These are phyloP conservation scores for Penicillium desertorum DNA, from an alignment of 495 filamentous ascomycete genomes.

Conservation along the genomic window DNA sequence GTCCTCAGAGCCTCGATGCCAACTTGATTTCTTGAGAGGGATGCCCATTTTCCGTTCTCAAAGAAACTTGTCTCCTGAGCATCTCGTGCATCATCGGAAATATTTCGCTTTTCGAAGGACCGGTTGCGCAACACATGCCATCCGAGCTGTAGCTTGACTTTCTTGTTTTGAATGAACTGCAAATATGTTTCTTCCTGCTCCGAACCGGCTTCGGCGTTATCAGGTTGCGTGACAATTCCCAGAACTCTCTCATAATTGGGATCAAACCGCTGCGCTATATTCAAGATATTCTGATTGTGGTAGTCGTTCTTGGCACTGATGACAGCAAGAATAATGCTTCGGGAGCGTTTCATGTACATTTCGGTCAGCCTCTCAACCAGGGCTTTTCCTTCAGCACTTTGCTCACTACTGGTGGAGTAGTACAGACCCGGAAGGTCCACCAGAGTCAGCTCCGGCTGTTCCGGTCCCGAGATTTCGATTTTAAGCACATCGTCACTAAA, in stretches of 20 bases:
- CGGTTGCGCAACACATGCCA: constrained; percentile 71
- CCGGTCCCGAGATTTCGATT: constrained; percentile 60
- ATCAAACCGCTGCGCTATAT: constrained; percentile 22
- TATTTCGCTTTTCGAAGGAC: constrained; percentile 38
- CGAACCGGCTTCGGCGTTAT: constrained; percentile 29
- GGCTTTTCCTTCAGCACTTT: constrained; percentile 1
- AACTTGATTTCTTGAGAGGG: constrained; percentile 21
- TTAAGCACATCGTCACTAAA: constrained; percentile 59
- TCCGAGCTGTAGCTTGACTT: constrained; percentile 61
- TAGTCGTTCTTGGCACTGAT: constrained; percentile 54
- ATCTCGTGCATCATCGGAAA: constrained; percentile 31
- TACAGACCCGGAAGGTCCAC: constrained; percentile 68
- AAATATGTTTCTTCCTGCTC: constrained; percentile 52
- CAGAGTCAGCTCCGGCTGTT: constrained; percentile 60
- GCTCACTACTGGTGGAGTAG: constrained; percentile 41
- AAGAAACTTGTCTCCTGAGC: constrained; percentile 36
- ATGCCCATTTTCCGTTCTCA: constrained; percentile 36
- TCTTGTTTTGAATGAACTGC: constrained; percentile 57
- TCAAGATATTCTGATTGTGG: constrained; percentile 48
- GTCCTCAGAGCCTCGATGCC: constrained; percentile 41
- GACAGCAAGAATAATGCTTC: constrained; percentile 65
- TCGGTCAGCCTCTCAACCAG: constrained; percentile 41
- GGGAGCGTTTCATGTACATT: constrained; percentile 55
- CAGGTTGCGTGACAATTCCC: constrained; percentile 53
- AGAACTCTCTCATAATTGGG: constrained; percentile 43